Evolutionary conservation across 768 basidiomycete species (phyloP).

Genomic region (Pholiota conissans): DNA sequence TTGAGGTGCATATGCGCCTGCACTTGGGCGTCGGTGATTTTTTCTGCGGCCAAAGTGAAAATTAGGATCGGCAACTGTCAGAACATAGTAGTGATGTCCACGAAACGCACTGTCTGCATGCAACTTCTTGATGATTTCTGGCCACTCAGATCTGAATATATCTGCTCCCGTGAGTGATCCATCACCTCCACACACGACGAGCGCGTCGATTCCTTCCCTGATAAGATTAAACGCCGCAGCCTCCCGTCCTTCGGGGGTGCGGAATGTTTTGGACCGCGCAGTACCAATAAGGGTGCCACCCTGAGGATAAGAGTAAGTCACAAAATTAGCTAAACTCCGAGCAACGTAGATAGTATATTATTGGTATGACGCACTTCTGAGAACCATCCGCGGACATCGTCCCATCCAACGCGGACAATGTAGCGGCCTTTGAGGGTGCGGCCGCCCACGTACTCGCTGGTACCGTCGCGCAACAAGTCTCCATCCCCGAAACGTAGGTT

Average conservation of each 20-base stretch:
- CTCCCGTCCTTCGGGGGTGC: constrained; percentile 86
- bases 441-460: constrained; percentile 67
- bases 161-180: constrained; percentile 97
- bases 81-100: not conserved
- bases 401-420: constrained; percentile 96
- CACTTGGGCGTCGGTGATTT: constrained; percentile 75
- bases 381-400: constrained; percentile 96
- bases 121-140: constrained; percentile 72
- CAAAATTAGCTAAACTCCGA: constrained; percentile 1
- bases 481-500: constrained; percentile 87
- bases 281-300: constrained; percentile 97
- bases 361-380: constrained; percentile 59
- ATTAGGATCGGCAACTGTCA: not conserved
- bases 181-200: constrained; percentile 97
- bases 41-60: constrained; percentile 36
- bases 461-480: constrained; percentile 74
- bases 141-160: constrained; percentile 93
- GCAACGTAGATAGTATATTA: not conserved
- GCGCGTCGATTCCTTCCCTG: constrained; percentile 95
- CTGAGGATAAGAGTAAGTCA: constrained; percentile 34
- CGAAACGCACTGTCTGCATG: constrained; percentile 51
- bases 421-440: constrained; percentile 85
- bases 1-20: constrained; percentile 78
- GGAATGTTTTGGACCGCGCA: constrained; percentile 81
- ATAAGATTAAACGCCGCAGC: constrained; percentile 89